Evolutionary conservation across 805 yeast genomes (phyloP).

Genomic region (Yarrowia phangngaensis): DNA sequence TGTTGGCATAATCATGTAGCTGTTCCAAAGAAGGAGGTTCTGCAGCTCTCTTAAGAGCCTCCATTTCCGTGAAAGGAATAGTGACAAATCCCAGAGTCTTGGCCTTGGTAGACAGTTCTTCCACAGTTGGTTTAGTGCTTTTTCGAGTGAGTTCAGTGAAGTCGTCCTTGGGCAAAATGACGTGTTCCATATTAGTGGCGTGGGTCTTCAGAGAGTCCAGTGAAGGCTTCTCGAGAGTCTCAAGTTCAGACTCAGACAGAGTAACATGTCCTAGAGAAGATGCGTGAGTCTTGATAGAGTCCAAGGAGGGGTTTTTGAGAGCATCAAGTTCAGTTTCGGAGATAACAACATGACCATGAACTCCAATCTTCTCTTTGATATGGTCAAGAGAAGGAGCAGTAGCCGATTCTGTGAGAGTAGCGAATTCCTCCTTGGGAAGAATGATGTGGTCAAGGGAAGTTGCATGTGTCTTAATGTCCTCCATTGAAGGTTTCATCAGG

Average conservation of each 20-base stretch:
- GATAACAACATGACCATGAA: conserved; percentile 4
- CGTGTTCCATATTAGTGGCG: background rate
- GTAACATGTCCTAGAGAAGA: conserved; percentile 28
- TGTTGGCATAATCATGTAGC: conserved; percentile 35
- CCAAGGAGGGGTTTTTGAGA: conserved; percentile 31
- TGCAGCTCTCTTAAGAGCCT: conserved; percentile 33
- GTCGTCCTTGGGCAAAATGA: conserved; percentile 6
- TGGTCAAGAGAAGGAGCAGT: conserved; percentile 21
- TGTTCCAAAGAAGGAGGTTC: conserved; percentile 33
- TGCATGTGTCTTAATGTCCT: background rate
- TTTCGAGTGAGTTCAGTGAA: conserved; percentile 30
- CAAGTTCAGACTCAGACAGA: background rate
- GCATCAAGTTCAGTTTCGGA: background rate
- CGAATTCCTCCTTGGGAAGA: conserved; percentile 28
- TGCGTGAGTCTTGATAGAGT: conserved; percentile 33
- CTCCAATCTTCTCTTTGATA: conserved; percentile 24
- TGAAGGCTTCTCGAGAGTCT: background rate
- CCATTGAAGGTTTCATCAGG: background rate
- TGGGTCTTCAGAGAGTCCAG: background rate
- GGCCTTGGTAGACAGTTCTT: conserved; percentile 12
- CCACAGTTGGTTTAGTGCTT: conserved; percentile 2
- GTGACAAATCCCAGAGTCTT: conserved; percentile 35
- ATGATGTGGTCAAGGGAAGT: conserved; percentile 23
- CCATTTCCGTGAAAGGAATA: conserved; percentile 33
- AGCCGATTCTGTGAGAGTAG: conserved; percentile 26